phyloP scores from a whole-genome alignment of 2,329 filamentous ascomycete species.

The Ophiostoma montium region DNA sequence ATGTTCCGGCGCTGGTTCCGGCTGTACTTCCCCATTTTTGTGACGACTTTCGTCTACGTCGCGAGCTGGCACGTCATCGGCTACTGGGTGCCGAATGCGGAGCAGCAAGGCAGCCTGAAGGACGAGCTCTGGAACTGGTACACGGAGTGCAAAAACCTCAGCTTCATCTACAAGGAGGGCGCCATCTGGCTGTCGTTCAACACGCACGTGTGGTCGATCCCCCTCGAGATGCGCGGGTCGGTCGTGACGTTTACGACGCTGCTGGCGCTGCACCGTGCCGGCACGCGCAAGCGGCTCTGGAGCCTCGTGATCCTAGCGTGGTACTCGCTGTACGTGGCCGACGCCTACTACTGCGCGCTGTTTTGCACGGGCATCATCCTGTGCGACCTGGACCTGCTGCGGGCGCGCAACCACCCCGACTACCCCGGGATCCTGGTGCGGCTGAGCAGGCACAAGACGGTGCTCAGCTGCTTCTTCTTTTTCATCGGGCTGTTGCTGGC shows the following conservation, averaged over 20 bases:
- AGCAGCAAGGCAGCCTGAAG: constrained; percentile 25
- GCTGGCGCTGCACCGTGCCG: constrained; percentile 42
- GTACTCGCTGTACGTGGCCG: constrained; percentile 55
- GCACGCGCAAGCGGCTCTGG: constrained; percentile 38
- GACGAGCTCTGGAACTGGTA: constrained; percentile 38
- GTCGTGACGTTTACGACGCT: constrained; percentile 45
- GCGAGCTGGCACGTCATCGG: constrained; percentile 38
- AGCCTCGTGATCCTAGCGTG: constrained; percentile 37
- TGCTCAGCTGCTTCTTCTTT: constrained; percentile 40
- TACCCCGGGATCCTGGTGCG: constrained; percentile 34
- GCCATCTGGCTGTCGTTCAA: constrained; percentile 45
- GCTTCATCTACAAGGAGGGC: constrained; percentile 47
- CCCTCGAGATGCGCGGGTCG: constrained; percentile 49
- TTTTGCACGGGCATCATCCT: constrained; percentile 49
- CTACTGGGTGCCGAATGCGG: constrained; percentile 26
- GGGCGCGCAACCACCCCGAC: constrained; percentile 24
- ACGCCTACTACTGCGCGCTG: constrained; percentile 48
- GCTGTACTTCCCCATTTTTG: constrained; percentile 37
- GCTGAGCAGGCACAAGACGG: constrained; percentile 32
- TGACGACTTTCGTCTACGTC: constrained; percentile 39
- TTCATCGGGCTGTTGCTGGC: constrained; percentile 39
- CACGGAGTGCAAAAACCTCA: constrained; percentile 52
- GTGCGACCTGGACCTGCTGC: constrained; percentile 45
- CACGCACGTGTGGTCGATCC: constrained; percentile 49
- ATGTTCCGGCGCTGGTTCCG: constrained; percentile 36